These are phyloP conservation scores for Pseudogymnoascus sp. DNA, from an alignment of 2,329 filamentous ascomycete species.

Conservation along the genomic window DNA sequence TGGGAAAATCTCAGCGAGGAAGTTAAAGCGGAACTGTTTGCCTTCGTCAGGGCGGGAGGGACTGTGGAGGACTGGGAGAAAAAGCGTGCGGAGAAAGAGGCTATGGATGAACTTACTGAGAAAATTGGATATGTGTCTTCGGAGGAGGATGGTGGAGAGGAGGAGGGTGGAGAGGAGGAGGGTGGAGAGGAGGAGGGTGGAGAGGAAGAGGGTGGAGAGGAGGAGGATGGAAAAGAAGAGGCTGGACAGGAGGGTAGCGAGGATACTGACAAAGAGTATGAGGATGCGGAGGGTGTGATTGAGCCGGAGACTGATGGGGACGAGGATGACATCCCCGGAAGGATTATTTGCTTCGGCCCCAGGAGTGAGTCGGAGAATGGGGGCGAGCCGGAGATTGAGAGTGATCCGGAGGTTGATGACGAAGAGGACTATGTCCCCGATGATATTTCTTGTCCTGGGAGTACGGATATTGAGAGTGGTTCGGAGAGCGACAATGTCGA, in stretches of 20 bases:
- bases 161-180: neutral
- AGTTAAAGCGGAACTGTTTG: neutral
- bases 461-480: neutral
- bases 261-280: neutral
- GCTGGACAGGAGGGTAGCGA: neutral
- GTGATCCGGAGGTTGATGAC: neutral
- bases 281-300: neutral
- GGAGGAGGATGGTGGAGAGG: neutral
- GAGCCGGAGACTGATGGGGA: slow-evolving; percentile 53
- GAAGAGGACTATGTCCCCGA: neutral
- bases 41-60: neutral
- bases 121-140: neutral
- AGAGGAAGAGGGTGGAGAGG: neutral
- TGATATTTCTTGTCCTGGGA: neutral
- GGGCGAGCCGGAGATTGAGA: neutral
- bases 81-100: neutral
- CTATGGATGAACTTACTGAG: neutral
- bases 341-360: neutral
- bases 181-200: neutral
- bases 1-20: neutral
- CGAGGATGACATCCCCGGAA: slow-evolving; percentile 40
- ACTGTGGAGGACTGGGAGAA: neutral
- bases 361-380: slow-evolving; percentile 35
- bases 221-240: neutral
- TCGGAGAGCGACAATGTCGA: neutral